Base-by-base conservation (phyloP, 768 basidiomycete genomes). In the Coprinellus aureogranulatus region DNA sequence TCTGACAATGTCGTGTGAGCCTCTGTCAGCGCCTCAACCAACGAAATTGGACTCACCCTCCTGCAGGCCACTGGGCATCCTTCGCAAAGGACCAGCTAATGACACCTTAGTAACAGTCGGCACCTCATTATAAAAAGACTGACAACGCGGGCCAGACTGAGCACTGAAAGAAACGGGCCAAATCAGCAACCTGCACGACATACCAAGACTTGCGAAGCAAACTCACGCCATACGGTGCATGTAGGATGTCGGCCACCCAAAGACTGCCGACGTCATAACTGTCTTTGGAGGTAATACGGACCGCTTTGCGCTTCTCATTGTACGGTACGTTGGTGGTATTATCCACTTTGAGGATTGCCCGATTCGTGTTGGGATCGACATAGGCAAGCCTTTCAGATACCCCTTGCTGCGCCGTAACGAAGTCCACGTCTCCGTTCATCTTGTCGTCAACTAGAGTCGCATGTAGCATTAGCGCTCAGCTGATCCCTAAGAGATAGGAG, bases 341-440 rank as follows among this genome's bases (percentile, higher is more conserved):
- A 70, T 90, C 89, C 11, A 90, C 88, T 64, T 80, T 83, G 64
- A 90, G 85, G 64, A 90, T 82, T 2, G 88, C 89, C 54, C 85
- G 85, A 18, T 83, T 85, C 2, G 87, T 85, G 23, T 72, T 59
- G 12, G 75, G 26, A 59, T 90, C 85, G 52, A 88, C 77, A 62
- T 79, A 88, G 2, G 85, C 79, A 28, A 88, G 80, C 44, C 78
- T 68, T 27, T 76, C 66, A 10, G 77, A 69, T 20, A 69, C 64
- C 5, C 28, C 53, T 22, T 48, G 37, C 23, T 18, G 14, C 8
- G 53, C 71, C 2, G 80, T 77, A 44, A 85, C 74, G 63, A 80
- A 87, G 53, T 82, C 84, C 31, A 57, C 59, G 26, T 61, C 55
- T 30, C 59, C 59, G 22, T 56, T 61, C 26, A 39, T 61, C 18